Percentiles rank a stretch among this genome's conserved stretches.
These are phyloP conservation scores for Fusarium bulbicola DNA, from an alignment of 2,329 filamentous ascomycete genomes.

Conservation along the genomic window DNA sequence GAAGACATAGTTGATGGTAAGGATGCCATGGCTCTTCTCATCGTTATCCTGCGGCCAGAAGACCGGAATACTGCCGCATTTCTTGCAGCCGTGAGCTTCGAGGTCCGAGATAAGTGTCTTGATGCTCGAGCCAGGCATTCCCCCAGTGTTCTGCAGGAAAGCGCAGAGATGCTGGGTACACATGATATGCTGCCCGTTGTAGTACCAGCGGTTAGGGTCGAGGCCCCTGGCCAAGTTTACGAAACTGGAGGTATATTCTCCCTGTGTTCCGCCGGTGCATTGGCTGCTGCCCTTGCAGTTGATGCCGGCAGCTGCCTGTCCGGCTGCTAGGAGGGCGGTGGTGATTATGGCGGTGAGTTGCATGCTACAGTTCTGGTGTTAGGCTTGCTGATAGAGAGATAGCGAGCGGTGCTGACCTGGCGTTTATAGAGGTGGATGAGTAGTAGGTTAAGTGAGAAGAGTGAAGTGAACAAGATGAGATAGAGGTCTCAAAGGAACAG, in stretches of 20 bases:
- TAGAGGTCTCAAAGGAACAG: rapidly evolving
- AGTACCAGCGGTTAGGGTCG: background rate
- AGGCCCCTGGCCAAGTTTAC: background rate
- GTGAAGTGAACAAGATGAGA: background rate
- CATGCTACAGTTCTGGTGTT: background rate
- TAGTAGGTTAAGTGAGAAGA: rapidly evolving
- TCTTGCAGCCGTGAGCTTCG: background rate
- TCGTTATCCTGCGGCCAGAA: background rate
- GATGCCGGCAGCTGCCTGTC: background rate
- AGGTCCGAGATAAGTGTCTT: background rate
- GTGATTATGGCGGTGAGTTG: background rate
- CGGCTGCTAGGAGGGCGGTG: background rate
- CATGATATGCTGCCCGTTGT: background rate
- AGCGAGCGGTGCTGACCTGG: background rate
- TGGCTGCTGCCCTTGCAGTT: background rate
- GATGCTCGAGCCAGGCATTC: background rate
- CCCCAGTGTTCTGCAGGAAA: background rate
- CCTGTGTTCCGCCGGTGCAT: background rate
- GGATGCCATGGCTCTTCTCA: background rate
- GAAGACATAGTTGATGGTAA: background rate
- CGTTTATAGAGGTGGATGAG: rapidly evolving
- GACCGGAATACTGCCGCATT: background rate
- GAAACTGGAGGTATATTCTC: background rate
- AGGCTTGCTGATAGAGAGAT: background rate
- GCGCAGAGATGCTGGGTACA: background rate